Conservation (phyloP, 305 asterid species). For the Fraxinus xanthoxyloides region DNA sequence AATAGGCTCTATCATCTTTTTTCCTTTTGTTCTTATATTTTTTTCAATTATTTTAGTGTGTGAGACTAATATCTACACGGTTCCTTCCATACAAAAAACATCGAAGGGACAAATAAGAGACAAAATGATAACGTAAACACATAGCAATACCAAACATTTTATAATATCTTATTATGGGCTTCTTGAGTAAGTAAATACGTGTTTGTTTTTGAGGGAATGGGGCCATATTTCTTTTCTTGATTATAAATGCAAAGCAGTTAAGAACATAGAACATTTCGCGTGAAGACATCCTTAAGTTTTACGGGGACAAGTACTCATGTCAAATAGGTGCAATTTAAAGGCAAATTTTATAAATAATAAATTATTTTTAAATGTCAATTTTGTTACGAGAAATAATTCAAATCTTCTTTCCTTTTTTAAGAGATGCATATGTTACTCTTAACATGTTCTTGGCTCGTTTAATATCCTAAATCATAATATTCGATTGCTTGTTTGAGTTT, state of each 20-base stretch:
- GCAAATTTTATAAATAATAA: not conserved
- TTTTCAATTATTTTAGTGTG: not conserved
- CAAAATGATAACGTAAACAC: not conserved
- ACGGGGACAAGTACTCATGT: not conserved
- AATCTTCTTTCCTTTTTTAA: too few relatives aligned
- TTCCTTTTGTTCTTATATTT: not conserved
- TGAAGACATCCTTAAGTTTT: not conserved
- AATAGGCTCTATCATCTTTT: not conserved
- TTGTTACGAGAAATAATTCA: not conserved
- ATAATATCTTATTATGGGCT: not conserved
- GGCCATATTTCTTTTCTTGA: not conserved
- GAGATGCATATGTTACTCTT: not conserved
- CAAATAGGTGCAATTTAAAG: not conserved
- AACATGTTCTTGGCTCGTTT: not conserved
- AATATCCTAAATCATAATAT: too few relatives aligned
- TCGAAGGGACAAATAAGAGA: not conserved
- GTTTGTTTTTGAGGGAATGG: not conserved
- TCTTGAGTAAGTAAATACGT: not conserved
- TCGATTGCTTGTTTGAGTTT: not conserved
- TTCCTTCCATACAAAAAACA: not conserved
- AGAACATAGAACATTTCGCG: not conserved
- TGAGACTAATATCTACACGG: not conserved
- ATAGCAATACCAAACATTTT: not conserved
- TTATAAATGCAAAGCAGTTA: not conserved
- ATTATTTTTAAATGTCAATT: not conserved